phyloP scores from a whole-genome alignment of 2,329 filamentous ascomycete species.

The Neopestalotiopsis clavispora region DNA sequence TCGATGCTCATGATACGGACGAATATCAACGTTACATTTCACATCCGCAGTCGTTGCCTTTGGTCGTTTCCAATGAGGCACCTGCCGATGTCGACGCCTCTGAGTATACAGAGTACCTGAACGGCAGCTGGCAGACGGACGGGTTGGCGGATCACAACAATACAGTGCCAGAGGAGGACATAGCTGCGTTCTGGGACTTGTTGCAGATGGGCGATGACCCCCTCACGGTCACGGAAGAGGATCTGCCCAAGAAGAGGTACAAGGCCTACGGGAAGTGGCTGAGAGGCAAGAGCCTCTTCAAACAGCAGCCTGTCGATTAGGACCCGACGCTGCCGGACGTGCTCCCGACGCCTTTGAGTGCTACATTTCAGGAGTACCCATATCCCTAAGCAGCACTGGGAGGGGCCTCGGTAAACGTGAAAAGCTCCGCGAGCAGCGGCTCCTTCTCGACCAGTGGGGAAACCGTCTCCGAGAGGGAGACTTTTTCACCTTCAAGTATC shows the following conservation, averaged over 20 bases:
- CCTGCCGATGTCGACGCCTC: slow-evolving; percentile 60
- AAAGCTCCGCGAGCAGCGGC: slow-evolving; percentile 38
- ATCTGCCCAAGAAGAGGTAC: slow-evolving; percentile 90
- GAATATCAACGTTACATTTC: slow-evolving; percentile 90
- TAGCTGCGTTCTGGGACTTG: slow-evolving; percentile 77
- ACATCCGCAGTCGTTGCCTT: slow-evolving; percentile 86
- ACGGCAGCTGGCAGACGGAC: slow-evolving; percentile 68
- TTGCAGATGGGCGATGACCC: slow-evolving; percentile 80
- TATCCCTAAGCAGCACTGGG: background rate
- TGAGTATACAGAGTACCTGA: slow-evolving; percentile 83
- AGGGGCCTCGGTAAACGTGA: slow-evolving; percentile 22
- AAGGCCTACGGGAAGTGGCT: slow-evolving; percentile 97
- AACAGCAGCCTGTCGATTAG: slow-evolving; percentile 75
- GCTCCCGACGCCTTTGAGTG: slow-evolving; percentile 27
- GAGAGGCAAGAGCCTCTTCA: slow-evolving; percentile 92
- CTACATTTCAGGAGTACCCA: slow-evolving; percentile 22
- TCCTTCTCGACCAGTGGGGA: slow-evolving; percentile 42
- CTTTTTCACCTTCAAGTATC: slow-evolving; percentile 33
- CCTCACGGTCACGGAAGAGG: slow-evolving; percentile 85
- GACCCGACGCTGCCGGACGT: slow-evolving; percentile 24
- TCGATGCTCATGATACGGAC: slow-evolving; percentile 75
- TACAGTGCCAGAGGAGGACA: slow-evolving; percentile 60
- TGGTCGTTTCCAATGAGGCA: slow-evolving; percentile 75
- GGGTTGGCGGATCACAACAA: slow-evolving; percentile 51
- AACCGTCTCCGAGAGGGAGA: slow-evolving; percentile 35